A percentile compares a stretch with the other conserved stretches of the same genome.
These are phyloP conservation scores for Phytophthora kernoviae DNA, from an alignment of 352 stramenopile species.

Conservation along the genomic window DNA sequence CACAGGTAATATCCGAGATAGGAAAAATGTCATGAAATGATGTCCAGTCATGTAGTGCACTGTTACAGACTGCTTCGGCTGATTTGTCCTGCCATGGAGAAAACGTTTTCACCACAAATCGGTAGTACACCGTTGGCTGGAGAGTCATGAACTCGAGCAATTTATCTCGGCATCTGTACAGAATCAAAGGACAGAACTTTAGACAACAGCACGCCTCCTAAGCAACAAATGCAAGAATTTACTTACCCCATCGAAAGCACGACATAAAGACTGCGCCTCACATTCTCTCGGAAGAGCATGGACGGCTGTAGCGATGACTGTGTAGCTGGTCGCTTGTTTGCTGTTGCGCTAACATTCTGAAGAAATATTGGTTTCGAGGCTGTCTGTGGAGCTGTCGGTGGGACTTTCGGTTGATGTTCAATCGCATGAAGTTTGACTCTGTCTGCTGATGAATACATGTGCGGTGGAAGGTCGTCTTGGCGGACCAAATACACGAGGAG, in stretches of 20 bases:
- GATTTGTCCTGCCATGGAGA: slow-evolving; percentile 38
- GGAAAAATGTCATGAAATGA: slow-evolving; percentile 2
- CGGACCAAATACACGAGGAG: slow-evolving; percentile 49
- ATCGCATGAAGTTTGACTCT: slow-evolving; percentile 51
- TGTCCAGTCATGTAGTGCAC: slow-evolving; percentile 29
- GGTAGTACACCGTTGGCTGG: slow-evolving; percentile 54
- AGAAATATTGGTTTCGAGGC: slow-evolving; percentile 23
- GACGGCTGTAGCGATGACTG: slow-evolving; percentile 10
- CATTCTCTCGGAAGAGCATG: slow-evolving; percentile 56
- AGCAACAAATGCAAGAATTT: neutral
- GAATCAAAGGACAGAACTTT: neutral
- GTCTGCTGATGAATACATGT: slow-evolving; percentile 56
- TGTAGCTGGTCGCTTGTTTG: slow-evolving; percentile 3
- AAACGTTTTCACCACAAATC: slow-evolving; percentile 51
- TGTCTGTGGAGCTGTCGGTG: slow-evolving; percentile 3
- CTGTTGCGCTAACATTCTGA: slow-evolving; percentile 3
- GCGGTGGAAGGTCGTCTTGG: slow-evolving; percentile 45
- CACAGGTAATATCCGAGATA: neutral
- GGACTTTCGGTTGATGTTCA: slow-evolving; percentile 38
- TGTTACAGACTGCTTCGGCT: slow-evolving; percentile 40
- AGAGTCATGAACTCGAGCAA: slow-evolving; percentile 44
- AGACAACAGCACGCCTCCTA: neutral
- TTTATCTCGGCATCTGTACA: slow-evolving; percentile 29
- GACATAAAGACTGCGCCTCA: slow-evolving; percentile 59
- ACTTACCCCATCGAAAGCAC: slow-evolving; percentile 58